Evolutionary conservation across 805 yeast genomes (phyloP).

Genomic region (Sugiyamaella boreocaroliniensis): DNA sequence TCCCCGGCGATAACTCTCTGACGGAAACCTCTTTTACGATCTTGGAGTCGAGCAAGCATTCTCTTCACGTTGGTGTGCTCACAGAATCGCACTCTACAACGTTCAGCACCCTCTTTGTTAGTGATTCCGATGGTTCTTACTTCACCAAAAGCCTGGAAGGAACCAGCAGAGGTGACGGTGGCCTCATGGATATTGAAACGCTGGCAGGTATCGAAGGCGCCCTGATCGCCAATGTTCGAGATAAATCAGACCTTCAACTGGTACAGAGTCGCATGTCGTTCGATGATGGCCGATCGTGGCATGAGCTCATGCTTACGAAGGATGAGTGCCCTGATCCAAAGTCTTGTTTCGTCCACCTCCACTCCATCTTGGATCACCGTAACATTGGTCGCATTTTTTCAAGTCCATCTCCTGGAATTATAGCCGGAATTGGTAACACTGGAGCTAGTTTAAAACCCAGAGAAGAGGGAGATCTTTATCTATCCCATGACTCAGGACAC

Average conservation of each 20-base stretch:
- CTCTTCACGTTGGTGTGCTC: constrained; percentile 38
- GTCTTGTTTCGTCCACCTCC: constrained; percentile 36
- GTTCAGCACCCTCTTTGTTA: constrained; percentile 30
- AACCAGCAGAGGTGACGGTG: constrained; percentile 26
- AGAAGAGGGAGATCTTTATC: constrained; percentile 42
- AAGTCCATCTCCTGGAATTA: constrained; percentile 41
- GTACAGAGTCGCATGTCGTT: constrained; percentile 26
- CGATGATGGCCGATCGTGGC: constrained; percentile 36
- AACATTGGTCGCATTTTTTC: constrained; percentile 28
- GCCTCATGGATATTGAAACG: constrained; percentile 38
- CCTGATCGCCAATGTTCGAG: constrained; percentile 44
- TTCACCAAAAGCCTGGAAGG: constrained; percentile 41
- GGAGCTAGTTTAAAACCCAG: constrained; percentile 26
- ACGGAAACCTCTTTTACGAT: constrained; percentile 26
- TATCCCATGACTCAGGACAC: constrained; percentile 74
- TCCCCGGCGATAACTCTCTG: constrained; percentile 25
- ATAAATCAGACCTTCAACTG: constrained; percentile 16
- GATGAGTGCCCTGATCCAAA: constrained; percentile 25
- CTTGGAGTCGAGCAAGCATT: constrained; percentile 35
- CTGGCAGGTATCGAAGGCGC: constrained; percentile 54
- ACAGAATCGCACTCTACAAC: constrained; percentile 10
- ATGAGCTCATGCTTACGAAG: constrained; percentile 20
- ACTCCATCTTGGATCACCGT: constrained; percentile 32
- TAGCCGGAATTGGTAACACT: constrained; percentile 39
- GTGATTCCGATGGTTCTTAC: constrained; percentile 48